Conservation (phyloP, 2,329 filamentous ascomycete genomes). For the Diaporthe batatas region DNA sequence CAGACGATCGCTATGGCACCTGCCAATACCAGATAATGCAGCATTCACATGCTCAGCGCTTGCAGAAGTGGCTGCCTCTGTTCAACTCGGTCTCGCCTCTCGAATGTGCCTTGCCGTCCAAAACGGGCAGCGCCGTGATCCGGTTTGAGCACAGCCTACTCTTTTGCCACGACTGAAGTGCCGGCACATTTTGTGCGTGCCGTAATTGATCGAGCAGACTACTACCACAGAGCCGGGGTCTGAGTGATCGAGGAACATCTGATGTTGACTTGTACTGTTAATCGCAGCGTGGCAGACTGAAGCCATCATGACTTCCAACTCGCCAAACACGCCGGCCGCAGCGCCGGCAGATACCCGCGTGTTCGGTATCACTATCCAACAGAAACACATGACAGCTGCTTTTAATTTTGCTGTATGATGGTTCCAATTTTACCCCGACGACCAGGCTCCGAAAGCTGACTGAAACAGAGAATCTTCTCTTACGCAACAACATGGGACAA, state of each 20-base stretch:
- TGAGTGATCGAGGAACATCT: background rate
- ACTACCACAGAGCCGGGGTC: background rate
- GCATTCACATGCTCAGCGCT: conserved; percentile 14
- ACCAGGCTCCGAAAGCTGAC: background rate
- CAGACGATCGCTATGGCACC: conserved; percentile 28
- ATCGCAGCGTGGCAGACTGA: background rate
- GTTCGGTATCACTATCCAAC: conserved; percentile 8
- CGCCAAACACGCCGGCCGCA: background rate
- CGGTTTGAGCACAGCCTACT: conserved; percentile 21
- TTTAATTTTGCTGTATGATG: conserved; percentile 9
- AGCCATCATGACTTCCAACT: conserved; percentile 27
- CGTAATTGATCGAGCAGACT: background rate
- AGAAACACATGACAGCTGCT: conserved; percentile 26
- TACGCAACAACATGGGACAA: conserved; percentile 68
- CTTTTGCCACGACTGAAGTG: background rate
- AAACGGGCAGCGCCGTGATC: conserved; percentile 21
- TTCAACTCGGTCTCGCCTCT: background rate
- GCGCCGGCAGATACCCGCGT: conserved; percentile 8
- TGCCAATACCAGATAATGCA: conserved; percentile 1
- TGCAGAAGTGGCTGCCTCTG: background rate
- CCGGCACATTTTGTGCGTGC: background rate
- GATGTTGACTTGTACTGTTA: background rate
- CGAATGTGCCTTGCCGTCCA: conserved; percentile 13
- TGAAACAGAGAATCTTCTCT: conserved; percentile 58
- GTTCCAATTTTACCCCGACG: fast-evolving